phyloP scores from a whole-genome alignment of 1,139 yeast species.

The Yueomyces sp. region DNA sequence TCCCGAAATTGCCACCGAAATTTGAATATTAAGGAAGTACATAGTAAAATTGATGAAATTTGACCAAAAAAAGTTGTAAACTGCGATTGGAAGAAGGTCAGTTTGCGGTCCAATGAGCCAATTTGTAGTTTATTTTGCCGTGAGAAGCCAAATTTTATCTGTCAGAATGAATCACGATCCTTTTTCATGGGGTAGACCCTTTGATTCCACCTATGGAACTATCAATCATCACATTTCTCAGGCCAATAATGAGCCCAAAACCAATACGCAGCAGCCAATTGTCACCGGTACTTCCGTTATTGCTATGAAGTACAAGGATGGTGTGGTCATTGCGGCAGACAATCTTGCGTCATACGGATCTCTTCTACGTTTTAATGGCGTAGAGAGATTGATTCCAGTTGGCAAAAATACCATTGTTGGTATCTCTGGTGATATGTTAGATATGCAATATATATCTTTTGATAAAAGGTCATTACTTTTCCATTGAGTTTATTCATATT shows the following conservation, averaged over 20 bases:
- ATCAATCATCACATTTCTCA: constrained; percentile 66
- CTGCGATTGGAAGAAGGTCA: no score
- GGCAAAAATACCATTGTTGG: constrained; percentile 87
- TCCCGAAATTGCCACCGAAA: no score
- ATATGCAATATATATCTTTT: constrained; percentile 57
- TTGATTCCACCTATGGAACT: constrained; percentile 64
- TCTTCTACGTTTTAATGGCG: constrained; percentile 69
- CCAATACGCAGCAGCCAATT: constrained; percentile 87
- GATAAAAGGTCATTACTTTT: no score
- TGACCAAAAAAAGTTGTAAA: no score
- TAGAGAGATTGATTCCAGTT: constrained; percentile 72
- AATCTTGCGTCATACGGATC: constrained; percentile 92
- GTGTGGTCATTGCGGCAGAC: constrained; percentile 91
- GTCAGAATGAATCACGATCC: constrained; percentile 88
- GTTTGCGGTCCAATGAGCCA: no score
- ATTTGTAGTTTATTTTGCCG: no score
- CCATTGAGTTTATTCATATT: no score
- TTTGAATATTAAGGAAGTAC: no score
- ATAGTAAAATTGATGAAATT: no score
- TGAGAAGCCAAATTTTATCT: no score
- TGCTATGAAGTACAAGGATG: constrained; percentile 80
- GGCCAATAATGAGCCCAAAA: constrained; percentile 45
- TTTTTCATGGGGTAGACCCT: constrained; percentile 89
- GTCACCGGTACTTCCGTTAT: constrained; percentile 95
- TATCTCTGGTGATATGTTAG: constrained; percentile 88